phyloP scores from a whole-genome alignment of 805 yeast genomes.

The Clavispora vitiphila region DNA sequence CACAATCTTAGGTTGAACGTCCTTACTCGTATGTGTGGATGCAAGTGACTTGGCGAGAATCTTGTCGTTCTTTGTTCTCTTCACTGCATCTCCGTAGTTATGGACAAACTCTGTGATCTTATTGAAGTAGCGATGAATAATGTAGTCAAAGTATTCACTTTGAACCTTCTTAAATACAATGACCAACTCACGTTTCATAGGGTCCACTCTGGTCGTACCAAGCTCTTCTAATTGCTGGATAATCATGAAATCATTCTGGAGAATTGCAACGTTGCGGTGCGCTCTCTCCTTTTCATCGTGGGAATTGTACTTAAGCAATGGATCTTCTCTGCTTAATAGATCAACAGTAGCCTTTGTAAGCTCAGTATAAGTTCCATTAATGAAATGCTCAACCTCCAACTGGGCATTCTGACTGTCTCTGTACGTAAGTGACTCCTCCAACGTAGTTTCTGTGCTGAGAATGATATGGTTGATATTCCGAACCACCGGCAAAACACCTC shows the following conservation, averaged over 20 bases:
- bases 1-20: slow-evolving; percentile 49
- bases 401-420: slow-evolving; percentile 15
- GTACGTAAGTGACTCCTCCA: slow-evolving; percentile 18
- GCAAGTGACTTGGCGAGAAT: slow-evolving; percentile 55
- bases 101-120: slow-evolving; percentile 65
- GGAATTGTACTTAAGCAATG: slow-evolving; percentile 37
- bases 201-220: slow-evolving; percentile 19
- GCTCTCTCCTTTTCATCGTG: slow-evolving; percentile 42
- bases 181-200: slow-evolving; percentile 22
- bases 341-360: slow-evolving; percentile 30
- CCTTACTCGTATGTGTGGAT: slow-evolving; percentile 51
- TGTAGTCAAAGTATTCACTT: slow-evolving; percentile 28
- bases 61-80: slow-evolving; percentile 60
- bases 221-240: slow-evolving; percentile 28
- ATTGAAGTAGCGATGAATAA: slow-evolving; percentile 51
- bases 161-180: slow-evolving; percentile 25
- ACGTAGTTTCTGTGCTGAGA: slow-evolving; percentile 28
- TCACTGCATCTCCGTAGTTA: slow-evolving; percentile 50
- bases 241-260: slow-evolving; percentile 36
- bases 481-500: slow-evolving; percentile 31
- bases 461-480: slow-evolving; percentile 31
- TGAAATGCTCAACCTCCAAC: slow-evolving; percentile 17
- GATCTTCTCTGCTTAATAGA: slow-evolving; percentile 37
- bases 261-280: slow-evolving; percentile 34
- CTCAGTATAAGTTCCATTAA: slow-evolving; percentile 27